A percentile compares a stretch with the other conserved stretches of the same genome.
phyloP scores from a whole-genome alignment of 139 green algal species.

The Micromonas pusilla region DNA sequence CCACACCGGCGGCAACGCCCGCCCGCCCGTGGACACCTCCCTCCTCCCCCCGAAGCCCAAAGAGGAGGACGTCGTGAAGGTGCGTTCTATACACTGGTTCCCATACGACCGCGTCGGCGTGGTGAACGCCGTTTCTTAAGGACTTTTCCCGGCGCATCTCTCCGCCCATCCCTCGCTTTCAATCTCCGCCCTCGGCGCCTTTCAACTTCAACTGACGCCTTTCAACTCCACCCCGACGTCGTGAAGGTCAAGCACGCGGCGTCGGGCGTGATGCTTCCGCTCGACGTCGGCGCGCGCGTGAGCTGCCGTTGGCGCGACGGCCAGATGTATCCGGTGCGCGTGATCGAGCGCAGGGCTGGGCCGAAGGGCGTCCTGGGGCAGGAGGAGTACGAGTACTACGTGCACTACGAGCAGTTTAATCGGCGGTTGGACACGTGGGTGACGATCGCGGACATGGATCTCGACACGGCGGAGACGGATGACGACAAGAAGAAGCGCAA shows the following conservation, averaged over 20 bases:
- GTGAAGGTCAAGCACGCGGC: background rate
- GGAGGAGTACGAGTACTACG: slow-evolving; percentile 88
- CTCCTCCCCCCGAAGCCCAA: too few relatives aligned
- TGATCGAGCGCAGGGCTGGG: slow-evolving; percentile 73
- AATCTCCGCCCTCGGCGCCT: too few relatives aligned
- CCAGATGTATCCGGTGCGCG: slow-evolving; percentile 57
- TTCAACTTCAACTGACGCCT: too few relatives aligned
- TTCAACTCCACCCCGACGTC: background rate
- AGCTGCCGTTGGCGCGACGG: slow-evolving; percentile 73
- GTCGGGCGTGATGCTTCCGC: slow-evolving; percentile 61
- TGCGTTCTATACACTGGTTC: too few relatives aligned
- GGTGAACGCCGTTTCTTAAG: too few relatives aligned
- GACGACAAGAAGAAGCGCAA: slow-evolving; percentile 42
- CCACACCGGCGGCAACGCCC: too few relatives aligned
- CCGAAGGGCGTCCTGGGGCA: background rate
- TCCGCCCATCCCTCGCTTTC: too few relatives aligned
- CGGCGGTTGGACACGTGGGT: slow-evolving; percentile 96
- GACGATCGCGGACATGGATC: slow-evolving; percentile 63
- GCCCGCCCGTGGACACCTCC: too few relatives aligned
- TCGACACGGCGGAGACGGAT: slow-evolving; percentile 18
- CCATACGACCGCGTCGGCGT: too few relatives aligned
- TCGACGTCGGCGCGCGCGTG: slow-evolving; percentile 70
- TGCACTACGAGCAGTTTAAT: slow-evolving; percentile 92
- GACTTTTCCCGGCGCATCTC: too few relatives aligned
- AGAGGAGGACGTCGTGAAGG: too few relatives aligned